Percentiles rank a stretch among this genome's conserved stretches.
Conservation (phyloP, 2,329 filamentous ascomycete genomes). For the Trichoderma cornu-damae region DNA sequence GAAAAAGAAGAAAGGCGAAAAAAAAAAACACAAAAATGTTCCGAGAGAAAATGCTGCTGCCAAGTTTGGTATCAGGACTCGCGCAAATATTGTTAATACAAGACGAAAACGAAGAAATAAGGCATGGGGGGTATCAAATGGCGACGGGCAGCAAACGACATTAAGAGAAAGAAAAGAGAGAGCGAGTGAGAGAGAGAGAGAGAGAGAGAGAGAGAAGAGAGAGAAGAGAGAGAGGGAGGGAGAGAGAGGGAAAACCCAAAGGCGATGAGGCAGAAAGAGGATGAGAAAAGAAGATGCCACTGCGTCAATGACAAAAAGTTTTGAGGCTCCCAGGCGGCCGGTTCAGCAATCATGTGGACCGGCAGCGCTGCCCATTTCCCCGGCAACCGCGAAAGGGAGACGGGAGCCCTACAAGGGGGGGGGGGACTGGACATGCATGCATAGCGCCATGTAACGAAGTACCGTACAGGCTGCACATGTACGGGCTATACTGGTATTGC, state of each 20-base stretch:
- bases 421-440: too few species aligned
- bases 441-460: too few species aligned
- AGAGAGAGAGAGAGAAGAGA: constrained; percentile 6
- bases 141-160: neutral
- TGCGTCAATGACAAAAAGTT: neutral
- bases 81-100: constrained; percentile 3
- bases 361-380: constrained; percentile 7
- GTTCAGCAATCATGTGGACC: neutral
- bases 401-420: neutral
- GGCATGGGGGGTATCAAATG: constrained; percentile 6
- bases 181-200: constrained; percentile 8
- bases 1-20: too few species aligned
- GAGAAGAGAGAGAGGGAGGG: constrained; percentile 5
- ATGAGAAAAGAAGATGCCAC: constrained; percentile 1
- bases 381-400: constrained; percentile 14
- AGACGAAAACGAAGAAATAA: neutral
- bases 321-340: neutral
- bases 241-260: too few species aligned
- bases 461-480: too few species aligned
- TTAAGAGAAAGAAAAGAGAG: constrained; percentile 2
- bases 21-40: too few species aligned
- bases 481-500: too few species aligned
- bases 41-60: neutral
- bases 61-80: neutral
- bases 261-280: constrained; percentile 9